phyloP scores from a whole-genome alignment of 768 basidiomycete species.

The Lentinus brumalis region DNA sequence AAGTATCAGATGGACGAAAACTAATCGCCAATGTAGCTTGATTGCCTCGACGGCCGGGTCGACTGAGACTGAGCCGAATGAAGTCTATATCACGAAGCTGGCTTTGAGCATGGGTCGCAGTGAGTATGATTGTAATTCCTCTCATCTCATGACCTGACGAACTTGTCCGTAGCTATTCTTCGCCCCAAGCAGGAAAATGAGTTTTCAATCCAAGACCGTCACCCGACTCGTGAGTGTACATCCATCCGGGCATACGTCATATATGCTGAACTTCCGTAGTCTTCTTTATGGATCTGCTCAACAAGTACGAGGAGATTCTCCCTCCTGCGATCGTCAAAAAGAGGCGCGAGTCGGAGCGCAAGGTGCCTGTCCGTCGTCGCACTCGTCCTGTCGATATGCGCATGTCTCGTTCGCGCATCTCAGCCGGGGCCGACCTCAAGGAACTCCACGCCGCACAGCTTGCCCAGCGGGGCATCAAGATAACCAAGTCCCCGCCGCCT shows the following conservation, averaged over 20 bases:
- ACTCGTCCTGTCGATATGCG: constrained; percentile 90
- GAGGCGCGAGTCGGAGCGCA: constrained; percentile 85
- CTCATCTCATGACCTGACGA: background rate
- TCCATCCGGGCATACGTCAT: too few species aligned
- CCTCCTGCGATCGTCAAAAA: constrained; percentile 84
- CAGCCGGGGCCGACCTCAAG: constrained; percentile 66
- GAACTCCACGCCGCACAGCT: constrained; percentile 71
- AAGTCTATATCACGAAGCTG: constrained; percentile 85
- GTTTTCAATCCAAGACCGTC: constrained; percentile 88
- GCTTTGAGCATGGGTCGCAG: constrained; percentile 85
- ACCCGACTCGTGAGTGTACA: constrained; percentile 65
- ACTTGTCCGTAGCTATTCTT: constrained; percentile 58
- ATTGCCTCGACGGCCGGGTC: constrained; percentile 55
- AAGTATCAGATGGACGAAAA: background rate
- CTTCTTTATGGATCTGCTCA: constrained; percentile 83
- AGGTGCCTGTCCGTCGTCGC: constrained; percentile 79
- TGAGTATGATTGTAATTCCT: constrained; percentile 41
- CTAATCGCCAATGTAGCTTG: constrained; percentile 45
- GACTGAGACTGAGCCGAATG: constrained; percentile 55
- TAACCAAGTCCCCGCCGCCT: constrained; percentile 26
- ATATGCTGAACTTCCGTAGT: constrained; percentile 41
- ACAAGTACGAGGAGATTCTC: constrained; percentile 70
- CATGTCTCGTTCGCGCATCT: constrained; percentile 75
- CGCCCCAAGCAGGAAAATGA: constrained; percentile 83
- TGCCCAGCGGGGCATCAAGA: constrained; percentile 28